These are phyloP conservation scores for Paramecium caudatum DNA, from an alignment of 73 alveolate species.

Conservation along the genomic window DNA sequence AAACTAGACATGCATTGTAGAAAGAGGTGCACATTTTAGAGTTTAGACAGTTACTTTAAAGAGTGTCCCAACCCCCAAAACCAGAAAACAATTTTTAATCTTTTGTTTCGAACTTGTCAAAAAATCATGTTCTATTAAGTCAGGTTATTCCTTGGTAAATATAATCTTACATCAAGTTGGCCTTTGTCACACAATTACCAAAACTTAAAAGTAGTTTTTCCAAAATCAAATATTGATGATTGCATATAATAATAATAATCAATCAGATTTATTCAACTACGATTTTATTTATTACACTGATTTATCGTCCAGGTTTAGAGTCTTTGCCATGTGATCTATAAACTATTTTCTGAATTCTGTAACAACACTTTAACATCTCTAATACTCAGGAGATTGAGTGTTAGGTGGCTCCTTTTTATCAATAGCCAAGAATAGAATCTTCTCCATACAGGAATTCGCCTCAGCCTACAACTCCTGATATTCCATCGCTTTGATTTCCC, in stretches of 20 bases:
- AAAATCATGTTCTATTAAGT: constrained; percentile 15
- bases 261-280: constrained; percentile 9
- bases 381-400: background rate
- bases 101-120: background rate
- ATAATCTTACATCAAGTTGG: constrained; percentile 19
- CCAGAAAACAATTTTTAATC: background rate
- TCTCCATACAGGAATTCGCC: constrained; percentile 35
- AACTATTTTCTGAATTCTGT: constrained; percentile 43
- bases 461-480: background rate
- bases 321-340: constrained; percentile 34
- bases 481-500: constrained; percentile 15
- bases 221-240: constrained; percentile 62
- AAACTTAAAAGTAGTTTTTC: background rate
- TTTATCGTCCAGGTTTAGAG: background rate
- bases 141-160: background rate
- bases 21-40: constrained; percentile 5
- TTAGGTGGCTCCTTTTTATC: constrained; percentile 22
- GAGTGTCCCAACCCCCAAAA: background rate
- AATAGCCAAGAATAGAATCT: constrained; percentile 8
- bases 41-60: background rate
- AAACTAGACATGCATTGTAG: constrained; percentile 38
- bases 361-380: constrained; percentile 22
- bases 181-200: constrained; percentile 46
- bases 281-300: constrained; percentile 4
- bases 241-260: constrained; percentile 16